phyloP scores from a whole-genome alignment of 495 filamentous ascomycete species.

The Xylaria nigripes region DNA sequence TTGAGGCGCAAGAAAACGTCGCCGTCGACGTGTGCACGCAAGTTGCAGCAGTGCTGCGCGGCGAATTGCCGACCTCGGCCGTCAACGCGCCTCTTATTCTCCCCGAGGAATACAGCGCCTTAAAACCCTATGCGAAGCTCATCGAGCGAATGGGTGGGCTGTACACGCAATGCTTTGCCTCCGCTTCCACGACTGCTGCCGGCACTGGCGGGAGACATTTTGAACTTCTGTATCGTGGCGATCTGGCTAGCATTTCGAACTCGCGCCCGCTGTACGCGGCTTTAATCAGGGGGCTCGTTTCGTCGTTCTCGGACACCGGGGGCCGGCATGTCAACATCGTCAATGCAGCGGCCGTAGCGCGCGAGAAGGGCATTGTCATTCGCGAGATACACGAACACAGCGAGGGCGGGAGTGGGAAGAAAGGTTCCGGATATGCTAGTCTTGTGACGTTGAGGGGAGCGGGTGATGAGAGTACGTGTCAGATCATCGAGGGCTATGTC shows the following conservation, averaged over 20 bases:
- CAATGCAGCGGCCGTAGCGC: slow-evolving; percentile 59
- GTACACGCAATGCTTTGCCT: slow-evolving; percentile 61
- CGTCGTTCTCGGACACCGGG: slow-evolving; percentile 47
- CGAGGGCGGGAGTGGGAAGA: background rate
- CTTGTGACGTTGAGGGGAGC: slow-evolving; percentile 47
- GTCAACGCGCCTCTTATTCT: slow-evolving; percentile 68
- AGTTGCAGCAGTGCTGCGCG: slow-evolving; percentile 57
- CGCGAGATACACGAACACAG: slow-evolving; percentile 49
- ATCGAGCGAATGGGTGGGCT: slow-evolving; percentile 61
- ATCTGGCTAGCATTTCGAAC: slow-evolving; percentile 52
- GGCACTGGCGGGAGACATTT: slow-evolving; percentile 48
- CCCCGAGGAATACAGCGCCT: slow-evolving; percentile 59
- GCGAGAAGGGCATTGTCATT: slow-evolving; percentile 60
- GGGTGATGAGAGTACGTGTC: slow-evolving; percentile 21
- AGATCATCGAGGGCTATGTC: slow-evolving; percentile 60
- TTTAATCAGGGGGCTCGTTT: slow-evolving; percentile 58
- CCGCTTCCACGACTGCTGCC: slow-evolving; percentile 12
- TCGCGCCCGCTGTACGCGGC: slow-evolving; percentile 64
- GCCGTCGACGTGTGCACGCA: slow-evolving; percentile 66
- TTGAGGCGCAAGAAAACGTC: slow-evolving; percentile 73
- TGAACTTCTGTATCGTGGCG: slow-evolving; percentile 61
- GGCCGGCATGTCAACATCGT: slow-evolving; percentile 65
- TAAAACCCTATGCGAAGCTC: slow-evolving; percentile 61
- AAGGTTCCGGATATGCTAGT: slow-evolving; percentile 41
- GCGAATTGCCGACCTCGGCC: slow-evolving; percentile 57